These are phyloP conservation scores for Clohesyomyces aquaticus DNA, from an alignment of 495 filamentous ascomycete species.

Conservation along the genomic window DNA sequence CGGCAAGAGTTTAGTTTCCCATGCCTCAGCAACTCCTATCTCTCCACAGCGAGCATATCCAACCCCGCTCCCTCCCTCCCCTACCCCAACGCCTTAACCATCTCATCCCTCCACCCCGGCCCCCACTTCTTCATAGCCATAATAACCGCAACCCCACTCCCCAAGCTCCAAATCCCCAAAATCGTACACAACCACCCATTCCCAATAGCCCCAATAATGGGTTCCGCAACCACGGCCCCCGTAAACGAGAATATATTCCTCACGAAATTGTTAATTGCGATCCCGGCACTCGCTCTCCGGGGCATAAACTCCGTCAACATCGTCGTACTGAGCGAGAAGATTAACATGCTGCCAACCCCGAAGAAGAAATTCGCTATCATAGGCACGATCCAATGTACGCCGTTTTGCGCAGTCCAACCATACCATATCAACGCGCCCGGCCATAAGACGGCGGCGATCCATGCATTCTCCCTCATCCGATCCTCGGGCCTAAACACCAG, in stretches of 20 bases:
- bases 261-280: constrained; percentile 83
- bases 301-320: constrained; percentile 80
- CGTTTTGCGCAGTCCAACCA: constrained; percentile 65
- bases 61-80: not conserved
- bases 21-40: no score
- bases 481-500: constrained; percentile 81
- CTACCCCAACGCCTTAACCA: constrained; percentile 57
- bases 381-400: constrained; percentile 64
- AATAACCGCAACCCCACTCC: constrained; percentile 56
- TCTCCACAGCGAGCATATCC: no score
- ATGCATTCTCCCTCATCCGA: constrained; percentile 87
- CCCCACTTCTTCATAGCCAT: constrained; percentile 69
- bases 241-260: constrained; percentile 85
- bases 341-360: constrained; percentile 84
- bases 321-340: constrained; percentile 60
- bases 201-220: constrained; percentile 79
- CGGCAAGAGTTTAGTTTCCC: no score
- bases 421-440: constrained; percentile 70
- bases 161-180: constrained; percentile 66
- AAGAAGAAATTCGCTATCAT: constrained; percentile 87
- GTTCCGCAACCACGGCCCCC: constrained; percentile 72
- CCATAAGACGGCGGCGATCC: constrained; percentile 75
- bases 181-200: constrained; percentile 90
- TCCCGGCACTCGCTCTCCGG: constrained; percentile 68
- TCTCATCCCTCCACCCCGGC: constrained; percentile 66